phyloP scores from a whole-genome alignment of 2,329 filamentous ascomycete species.

The Scedosporium minutisporum region DNA sequence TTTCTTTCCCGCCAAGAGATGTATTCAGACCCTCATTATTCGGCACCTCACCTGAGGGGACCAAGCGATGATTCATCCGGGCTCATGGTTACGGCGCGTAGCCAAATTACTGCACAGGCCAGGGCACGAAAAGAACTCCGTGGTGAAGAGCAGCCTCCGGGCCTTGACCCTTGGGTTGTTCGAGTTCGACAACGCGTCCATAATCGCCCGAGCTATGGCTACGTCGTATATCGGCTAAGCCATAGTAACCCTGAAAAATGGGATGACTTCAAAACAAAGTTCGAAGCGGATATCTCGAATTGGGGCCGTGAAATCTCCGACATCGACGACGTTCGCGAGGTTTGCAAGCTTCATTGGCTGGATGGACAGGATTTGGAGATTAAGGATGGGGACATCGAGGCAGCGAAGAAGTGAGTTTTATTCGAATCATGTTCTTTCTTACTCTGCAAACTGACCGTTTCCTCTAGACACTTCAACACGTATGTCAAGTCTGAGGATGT shows the following conservation, averaged over 20 bases:
- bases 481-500: neutral
- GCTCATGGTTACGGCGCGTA: neutral
- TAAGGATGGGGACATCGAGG: neutral
- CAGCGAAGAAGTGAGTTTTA: neutral
- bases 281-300: conserved; percentile 15
- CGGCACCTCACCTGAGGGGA: neutral
- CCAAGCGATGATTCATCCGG: neutral
- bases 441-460: neutral
- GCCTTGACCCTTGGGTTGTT: neutral
- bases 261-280: conserved; percentile 15
- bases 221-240: conserved; percentile 15
- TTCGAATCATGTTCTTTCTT: neutral
- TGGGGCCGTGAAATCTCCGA: conserved; percentile 14
- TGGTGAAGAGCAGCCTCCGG: neutral
- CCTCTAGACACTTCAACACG: neutral
- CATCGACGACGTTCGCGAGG: neutral
- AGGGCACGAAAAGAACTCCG: neutral
- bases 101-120: neutral
- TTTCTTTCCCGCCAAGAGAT: neutral
- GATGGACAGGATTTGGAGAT: conserved; percentile 5
- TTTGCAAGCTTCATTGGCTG: neutral
- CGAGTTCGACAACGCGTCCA: neutral
- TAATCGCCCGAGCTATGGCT: conserved; percentile 12
- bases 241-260: conserved; percentile 14
- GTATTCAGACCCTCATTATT: neutral